Evolutionary conservation across 306 rosid species (phyloP), one percentile per base, ranked within the genome.

Genomic region (Prunus padus): DNA sequence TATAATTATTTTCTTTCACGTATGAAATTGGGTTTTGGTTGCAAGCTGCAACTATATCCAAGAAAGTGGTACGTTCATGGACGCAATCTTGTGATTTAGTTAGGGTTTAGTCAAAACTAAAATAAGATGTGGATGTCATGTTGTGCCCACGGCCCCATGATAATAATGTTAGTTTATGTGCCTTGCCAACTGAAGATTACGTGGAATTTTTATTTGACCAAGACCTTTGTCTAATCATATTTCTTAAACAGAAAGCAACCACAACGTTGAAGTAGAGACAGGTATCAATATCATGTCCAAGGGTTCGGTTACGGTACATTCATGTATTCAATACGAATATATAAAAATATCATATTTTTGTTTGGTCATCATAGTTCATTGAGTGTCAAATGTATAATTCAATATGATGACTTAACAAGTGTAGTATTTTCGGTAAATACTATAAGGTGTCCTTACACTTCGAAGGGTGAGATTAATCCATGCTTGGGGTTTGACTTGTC

Each of bases 211-310:
- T n/a, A 65, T 69, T 75, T 49, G 18, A 75, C 54, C 68, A 62
- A 80, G 73, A 80, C 73, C 68, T 69, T 69, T 49, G 67, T 62
- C 67, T 28, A 54, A 33, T 54, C 51, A 71, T 33, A 54, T 71
- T 54, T n/a, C 75, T 52, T 71, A 10, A 3, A 23, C n/a, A 26
- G 59, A 49, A 73, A 73, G 69, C 59, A 46, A 73, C 77, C 44
- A 42, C 31, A 4, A 62, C 25, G 13, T 59, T 20, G 23, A 57
- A 11, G 4, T 0, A 1, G 65, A 25, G 15, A 8, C 33, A 59
- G 31, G 23, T 7, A 20, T 59, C 65, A 3, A 23, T 59, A 37
- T 37, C 42, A 37, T 37, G 42, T 37, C 42, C 9, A 7, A 37
- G 9, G 42, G 42, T 37, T 37, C 9, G 9, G 42, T 37, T 37